Conservation (phyloP, 2,329 filamentous ascomycete genomes). For the Hirsutella minnesotensis region DNA sequence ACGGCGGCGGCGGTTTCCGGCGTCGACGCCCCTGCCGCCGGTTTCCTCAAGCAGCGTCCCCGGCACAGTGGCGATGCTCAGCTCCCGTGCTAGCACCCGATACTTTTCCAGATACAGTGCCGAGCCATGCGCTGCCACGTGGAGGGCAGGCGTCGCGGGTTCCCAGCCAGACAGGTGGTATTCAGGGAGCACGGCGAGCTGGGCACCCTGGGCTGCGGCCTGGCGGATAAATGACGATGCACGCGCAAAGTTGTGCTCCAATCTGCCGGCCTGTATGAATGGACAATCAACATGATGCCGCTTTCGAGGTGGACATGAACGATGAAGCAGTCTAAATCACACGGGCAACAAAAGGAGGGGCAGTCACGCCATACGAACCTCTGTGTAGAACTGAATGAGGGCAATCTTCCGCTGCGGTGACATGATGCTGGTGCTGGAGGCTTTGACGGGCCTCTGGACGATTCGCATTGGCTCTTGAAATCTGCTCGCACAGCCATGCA, state of each 20-base stretch:
- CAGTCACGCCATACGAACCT: too few species aligned
- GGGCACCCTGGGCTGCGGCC: constrained; percentile 26
- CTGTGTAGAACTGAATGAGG: too few species aligned
- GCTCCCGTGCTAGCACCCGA: constrained; percentile 50
- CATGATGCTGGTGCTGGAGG: too few species aligned
- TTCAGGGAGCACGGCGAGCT: constrained; percentile 54
- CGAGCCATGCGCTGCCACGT: constrained; percentile 37
- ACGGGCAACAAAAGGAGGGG: too few species aligned
- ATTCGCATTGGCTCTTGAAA: too few species aligned
- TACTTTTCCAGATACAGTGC: constrained; percentile 47
- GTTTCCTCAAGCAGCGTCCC: constrained; percentile 66
- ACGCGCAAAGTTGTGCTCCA: constrained; percentile 31
- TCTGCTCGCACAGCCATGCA: too few species aligned
- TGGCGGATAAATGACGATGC: constrained; percentile 26
- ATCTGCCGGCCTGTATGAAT: too few species aligned
- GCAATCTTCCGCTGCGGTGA: too few species aligned
- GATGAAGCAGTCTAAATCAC: too few species aligned
- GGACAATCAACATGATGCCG: too few species aligned
- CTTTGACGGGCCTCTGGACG: too few species aligned
- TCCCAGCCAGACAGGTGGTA: constrained; percentile 70
- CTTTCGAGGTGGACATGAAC: too few species aligned
- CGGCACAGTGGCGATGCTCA: constrained; percentile 56
- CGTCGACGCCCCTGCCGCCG: constrained; percentile 19
- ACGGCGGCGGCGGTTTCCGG: constrained; percentile 5
- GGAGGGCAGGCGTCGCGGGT: constrained; percentile 48